Conservation (phyloP, 2,329 filamentous ascomycete species). For the Exophiala xenobiotica region DNA sequence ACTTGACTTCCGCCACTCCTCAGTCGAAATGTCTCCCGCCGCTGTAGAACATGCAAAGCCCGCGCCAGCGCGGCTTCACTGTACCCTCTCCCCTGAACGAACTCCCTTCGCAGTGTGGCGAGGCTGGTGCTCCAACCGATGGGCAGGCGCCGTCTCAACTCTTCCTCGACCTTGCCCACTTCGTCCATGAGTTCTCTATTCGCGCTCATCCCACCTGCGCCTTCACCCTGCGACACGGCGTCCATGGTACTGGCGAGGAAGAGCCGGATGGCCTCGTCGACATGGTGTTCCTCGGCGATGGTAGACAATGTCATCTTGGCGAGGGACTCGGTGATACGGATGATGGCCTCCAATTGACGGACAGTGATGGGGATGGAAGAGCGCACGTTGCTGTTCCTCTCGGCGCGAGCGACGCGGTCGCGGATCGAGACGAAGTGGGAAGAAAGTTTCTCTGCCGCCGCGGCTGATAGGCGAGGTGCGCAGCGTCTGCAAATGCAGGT, state of each 20-base stretch:
- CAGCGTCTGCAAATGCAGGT: conserved; percentile 63
- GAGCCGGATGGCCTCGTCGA: conserved; percentile 94
- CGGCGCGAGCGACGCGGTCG: conserved; percentile 86
- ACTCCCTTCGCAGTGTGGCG: conserved; percentile 80
- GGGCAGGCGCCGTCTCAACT: conserved; percentile 80
- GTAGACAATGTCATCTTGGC: conserved; percentile 86
- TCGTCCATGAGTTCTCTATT: conserved; percentile 91
- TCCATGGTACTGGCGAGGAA: conserved; percentile 99
- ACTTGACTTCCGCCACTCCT: conserved; percentile 51
- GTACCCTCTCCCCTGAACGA: conserved; percentile 89
- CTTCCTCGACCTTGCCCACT: conserved; percentile 79
- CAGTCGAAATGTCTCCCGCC: conserved; percentile 69
- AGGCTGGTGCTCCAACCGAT: conserved; percentile 95
- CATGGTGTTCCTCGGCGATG: conserved; percentile 83
- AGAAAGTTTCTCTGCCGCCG: conserved; percentile 92
- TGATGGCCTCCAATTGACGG: conserved; percentile 92
- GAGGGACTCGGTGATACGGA: conserved; percentile 93
- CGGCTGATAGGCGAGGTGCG: conserved; percentile 82
- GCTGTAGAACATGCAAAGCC: conserved; percentile 79
- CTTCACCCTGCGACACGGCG: conserved; percentile 85
- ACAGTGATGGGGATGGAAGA: conserved; percentile 97
- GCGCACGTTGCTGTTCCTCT: conserved; percentile 83
- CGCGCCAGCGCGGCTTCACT: conserved; percentile 82
- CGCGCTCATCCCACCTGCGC: conserved; percentile 55
- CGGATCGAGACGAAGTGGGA: conserved; percentile 97